These are phyloP conservation scores for Liquidambar formosana DNA, from an alignment of 164 flowering plant species.

Conservation along the genomic window DNA sequence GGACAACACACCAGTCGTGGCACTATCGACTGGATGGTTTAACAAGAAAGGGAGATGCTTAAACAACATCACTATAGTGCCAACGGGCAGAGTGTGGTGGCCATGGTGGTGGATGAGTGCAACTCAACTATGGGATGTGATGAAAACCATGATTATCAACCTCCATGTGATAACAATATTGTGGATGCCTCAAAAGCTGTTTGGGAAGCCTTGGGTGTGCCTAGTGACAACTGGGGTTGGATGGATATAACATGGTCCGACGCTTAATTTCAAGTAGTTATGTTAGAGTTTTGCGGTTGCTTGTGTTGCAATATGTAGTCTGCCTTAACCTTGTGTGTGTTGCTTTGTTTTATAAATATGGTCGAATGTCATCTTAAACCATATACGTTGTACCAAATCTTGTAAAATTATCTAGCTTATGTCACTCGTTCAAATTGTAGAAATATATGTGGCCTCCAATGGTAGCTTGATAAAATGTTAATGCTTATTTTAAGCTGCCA, in stretches of 20 bases:
- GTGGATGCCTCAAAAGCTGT: slow-evolving; percentile 41
- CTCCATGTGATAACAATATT: slow-evolving; percentile 34
- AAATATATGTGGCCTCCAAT: no score
- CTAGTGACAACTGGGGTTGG: slow-evolving; percentile 14
- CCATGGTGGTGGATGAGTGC: slow-evolving; percentile 25
- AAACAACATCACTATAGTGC: slow-evolving; percentile 14
- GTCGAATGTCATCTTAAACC: no score
- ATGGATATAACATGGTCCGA: slow-evolving; percentile 24
- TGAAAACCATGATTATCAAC: slow-evolving; percentile 19
- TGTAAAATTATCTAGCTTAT: no score
- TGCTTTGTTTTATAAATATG: no score
- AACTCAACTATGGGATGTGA: slow-evolving; percentile 24
- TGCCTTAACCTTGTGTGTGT: no score
- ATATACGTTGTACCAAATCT: no score
- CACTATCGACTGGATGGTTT: slow-evolving; percentile 23
- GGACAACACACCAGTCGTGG: slow-evolving; percentile 10
- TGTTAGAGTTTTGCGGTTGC: no score
- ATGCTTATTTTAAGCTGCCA: no score
- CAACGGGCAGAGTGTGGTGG: slow-evolving; percentile 16
- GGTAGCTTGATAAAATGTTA: no score
- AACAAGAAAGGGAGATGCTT: slow-evolving; percentile 13
- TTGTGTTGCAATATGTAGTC: neutral
- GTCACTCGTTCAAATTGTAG: no score
- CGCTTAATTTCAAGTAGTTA: neutral
- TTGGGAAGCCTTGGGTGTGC: slow-evolving; percentile 36